Evolutionary conservation across 208 protist species (phyloP).

Genomic region (Angomonas deanei): DNA sequence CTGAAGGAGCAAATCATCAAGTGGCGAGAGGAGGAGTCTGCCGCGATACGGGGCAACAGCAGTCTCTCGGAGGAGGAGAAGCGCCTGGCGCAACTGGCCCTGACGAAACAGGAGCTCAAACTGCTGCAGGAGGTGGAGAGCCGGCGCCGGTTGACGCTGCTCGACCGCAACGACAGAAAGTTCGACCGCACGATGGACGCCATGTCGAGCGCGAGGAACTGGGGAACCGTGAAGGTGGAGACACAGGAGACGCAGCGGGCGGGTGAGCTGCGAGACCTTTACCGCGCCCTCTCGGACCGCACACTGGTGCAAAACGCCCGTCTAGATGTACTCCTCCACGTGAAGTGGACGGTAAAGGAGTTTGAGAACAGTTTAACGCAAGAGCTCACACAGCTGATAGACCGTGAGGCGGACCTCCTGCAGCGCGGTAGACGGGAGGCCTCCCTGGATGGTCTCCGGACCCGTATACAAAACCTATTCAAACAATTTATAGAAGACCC

Average conservation of each 20-base stretch:
- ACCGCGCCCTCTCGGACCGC: constrained; percentile 63
- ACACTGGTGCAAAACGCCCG: constrained; percentile 31
- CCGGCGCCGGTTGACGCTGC: constrained; percentile 60
- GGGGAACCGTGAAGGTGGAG: constrained; percentile 73
- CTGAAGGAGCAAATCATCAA: constrained; percentile 88
- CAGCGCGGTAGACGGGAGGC: constrained; percentile 82
- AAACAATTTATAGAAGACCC: constrained; percentile 93
- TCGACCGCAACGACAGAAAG: constrained; percentile 47
- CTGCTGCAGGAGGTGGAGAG: constrained; percentile 95
- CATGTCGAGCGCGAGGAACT: constrained; percentile 84
- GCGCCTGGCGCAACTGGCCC: constrained; percentile 64
- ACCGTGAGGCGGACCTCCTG: constrained; percentile 95
- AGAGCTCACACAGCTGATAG: constrained; percentile 94
- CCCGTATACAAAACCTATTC: constrained; percentile 89
- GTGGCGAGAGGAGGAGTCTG: constrained; percentile 84
- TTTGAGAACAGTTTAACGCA: constrained; percentile 76
- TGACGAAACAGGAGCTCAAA: constrained; percentile 93
- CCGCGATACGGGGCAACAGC: constrained; percentile 52
- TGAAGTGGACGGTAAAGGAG: constrained; percentile 97
- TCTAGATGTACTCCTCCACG: constrained; percentile 93
- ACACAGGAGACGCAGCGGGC: constrained; percentile 91
- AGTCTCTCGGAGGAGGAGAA: constrained; percentile 45
- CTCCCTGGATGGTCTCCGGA: constrained; percentile 71
- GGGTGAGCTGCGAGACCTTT: constrained; percentile 91
- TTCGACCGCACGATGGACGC: constrained; percentile 63